A percentile compares a stretch with the other conserved stretches of the same genome.
phyloP scores from a whole-genome alignment of 768 basidiomycete species.

The Ephemerocybe angulata region DNA sequence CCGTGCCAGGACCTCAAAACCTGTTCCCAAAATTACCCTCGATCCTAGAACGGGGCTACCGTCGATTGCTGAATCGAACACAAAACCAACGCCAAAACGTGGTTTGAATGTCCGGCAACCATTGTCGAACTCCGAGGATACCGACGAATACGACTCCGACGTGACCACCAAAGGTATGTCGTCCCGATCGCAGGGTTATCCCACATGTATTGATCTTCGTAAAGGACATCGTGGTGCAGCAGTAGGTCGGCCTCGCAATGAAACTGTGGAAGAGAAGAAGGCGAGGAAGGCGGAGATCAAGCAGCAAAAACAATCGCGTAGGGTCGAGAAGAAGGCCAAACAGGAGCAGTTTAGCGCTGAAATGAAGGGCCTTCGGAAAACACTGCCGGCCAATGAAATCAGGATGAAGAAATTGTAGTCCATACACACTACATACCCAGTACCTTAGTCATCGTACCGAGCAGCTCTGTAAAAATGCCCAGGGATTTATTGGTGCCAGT shows the following conservation, averaged over 20 bases:
- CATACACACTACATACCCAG: too few species aligned
- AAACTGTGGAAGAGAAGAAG: conserved; percentile 72
- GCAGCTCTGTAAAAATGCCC: too few species aligned
- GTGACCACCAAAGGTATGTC: conserved; percentile 18
- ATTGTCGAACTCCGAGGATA: conserved; percentile 17
- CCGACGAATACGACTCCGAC: conserved; percentile 27
- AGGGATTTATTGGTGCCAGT: too few species aligned
- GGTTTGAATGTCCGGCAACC: conserved; percentile 6
- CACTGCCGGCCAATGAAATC: conserved; percentile 37
- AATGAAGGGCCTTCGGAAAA: conserved; percentile 56
- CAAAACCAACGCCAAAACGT: conserved; percentile 15
- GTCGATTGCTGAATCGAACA: conserved; percentile 33
- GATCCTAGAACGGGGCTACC: conserved; percentile 81
- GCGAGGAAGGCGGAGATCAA: conserved; percentile 69
- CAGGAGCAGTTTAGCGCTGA: conserved; percentile 64
- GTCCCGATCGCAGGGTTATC: neutral
- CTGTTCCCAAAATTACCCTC: conserved; percentile 61
- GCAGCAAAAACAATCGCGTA: conserved; percentile 57
- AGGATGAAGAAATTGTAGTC: conserved; percentile 44
- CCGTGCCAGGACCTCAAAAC: conserved; percentile 52
- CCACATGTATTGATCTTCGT: neutral
- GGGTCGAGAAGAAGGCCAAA: conserved; percentile 62
- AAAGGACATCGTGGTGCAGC: conserved; percentile 22
- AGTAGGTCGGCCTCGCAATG: conserved; percentile 66
- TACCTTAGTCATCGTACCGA: too few species aligned